A percentile compares a stretch with the other conserved stretches of the same genome.
Evolutionary conservation across 129 eudicot genomes (phyloP).

Genomic region (Pittosporum tobira): DNA sequence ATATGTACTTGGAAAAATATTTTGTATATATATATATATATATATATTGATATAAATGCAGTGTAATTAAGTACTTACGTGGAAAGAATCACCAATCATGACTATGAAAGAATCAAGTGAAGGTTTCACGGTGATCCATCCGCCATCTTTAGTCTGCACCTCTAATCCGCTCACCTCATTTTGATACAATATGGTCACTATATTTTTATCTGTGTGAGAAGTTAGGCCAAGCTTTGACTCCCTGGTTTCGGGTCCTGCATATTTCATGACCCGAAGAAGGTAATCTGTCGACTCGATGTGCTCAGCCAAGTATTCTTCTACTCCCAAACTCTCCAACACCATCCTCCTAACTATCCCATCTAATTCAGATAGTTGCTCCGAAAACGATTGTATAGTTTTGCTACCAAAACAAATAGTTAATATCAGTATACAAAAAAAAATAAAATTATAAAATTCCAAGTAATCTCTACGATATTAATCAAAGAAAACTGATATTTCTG

Average conservation of each 20-base stretch:
- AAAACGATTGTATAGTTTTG: conserved; percentile 25
- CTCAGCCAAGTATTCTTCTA: conserved; percentile 39
- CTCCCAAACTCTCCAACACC: conserved; percentile 45
- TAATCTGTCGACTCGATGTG: conserved; percentile 41
- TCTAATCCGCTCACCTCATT: conserved; percentile 53
- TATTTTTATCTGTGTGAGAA: conserved; percentile 62
- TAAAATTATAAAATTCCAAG: too few relatives aligned
- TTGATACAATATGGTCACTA: conserved; percentile 53
- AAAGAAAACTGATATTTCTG: too few relatives aligned
- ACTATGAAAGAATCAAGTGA: conserved; percentile 40
- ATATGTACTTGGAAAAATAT: too few relatives aligned
- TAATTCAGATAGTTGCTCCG: conserved; percentile 38
- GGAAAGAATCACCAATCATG: conserved; percentile 56
- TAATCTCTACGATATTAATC: too few relatives aligned
- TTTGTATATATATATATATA: too few relatives aligned
- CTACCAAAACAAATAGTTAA: conserved; percentile 18
- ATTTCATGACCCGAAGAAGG: conserved; percentile 49
- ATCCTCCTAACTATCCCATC: conserved; percentile 43
- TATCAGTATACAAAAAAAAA: background rate
- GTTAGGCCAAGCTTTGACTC: conserved; percentile 45
- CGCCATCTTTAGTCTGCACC: conserved; percentile 41
- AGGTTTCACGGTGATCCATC: conserved; percentile 42
- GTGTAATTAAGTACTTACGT: conserved; percentile 20
- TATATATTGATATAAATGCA: background rate
- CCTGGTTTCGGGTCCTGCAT: conserved; percentile 35